These are phyloP conservation scores for Hypoxylon lenormandii DNA, from an alignment of 495 filamentous ascomycete genomes.

Conservation along the genomic window DNA sequence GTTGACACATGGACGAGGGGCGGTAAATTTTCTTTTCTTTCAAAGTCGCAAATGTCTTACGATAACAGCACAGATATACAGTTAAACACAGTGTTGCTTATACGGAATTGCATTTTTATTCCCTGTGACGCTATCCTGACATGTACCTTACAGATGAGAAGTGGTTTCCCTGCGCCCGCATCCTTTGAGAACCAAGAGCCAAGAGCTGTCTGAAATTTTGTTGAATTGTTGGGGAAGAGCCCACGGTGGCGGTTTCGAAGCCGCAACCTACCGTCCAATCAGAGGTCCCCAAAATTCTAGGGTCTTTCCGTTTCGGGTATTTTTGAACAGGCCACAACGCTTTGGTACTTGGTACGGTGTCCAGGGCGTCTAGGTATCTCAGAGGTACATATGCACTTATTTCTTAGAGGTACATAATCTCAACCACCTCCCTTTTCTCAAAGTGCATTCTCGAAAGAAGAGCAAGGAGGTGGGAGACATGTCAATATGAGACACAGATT, in stretches of 20 bases:
- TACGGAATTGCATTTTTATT: too few relatives aligned
- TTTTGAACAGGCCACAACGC: constrained; percentile 28
- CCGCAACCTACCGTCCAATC: constrained; percentile 44
- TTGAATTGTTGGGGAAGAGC: constrained; percentile 55
- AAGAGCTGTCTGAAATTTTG: constrained; percentile 49
- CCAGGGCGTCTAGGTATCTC: background rate
- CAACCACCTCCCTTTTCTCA: too few relatives aligned
- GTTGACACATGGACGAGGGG: constrained; percentile 23
- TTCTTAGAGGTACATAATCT: background rate
- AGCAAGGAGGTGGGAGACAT: too few relatives aligned
- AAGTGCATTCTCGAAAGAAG: too few relatives aligned
- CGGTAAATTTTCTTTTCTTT: constrained; percentile 8
- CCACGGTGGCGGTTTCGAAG: constrained; percentile 41
- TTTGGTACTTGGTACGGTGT: constrained; percentile 4
- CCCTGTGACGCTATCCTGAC: too few relatives aligned
- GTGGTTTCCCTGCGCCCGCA: constrained; percentile 12
- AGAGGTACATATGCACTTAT: background rate
- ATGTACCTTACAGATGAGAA: too few relatives aligned
- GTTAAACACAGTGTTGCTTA: too few relatives aligned
- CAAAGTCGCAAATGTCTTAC: constrained; percentile 2
- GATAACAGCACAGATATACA: too few relatives aligned
- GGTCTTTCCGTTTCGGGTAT: constrained; percentile 47
- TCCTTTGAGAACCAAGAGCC: too few relatives aligned
- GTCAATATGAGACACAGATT: too few relatives aligned
- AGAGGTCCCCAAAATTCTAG: constrained; percentile 16